These are phyloP conservation scores for Trypanosoma mega DNA, from an alignment of 208 protist species.

Conservation along the genomic window DNA sequence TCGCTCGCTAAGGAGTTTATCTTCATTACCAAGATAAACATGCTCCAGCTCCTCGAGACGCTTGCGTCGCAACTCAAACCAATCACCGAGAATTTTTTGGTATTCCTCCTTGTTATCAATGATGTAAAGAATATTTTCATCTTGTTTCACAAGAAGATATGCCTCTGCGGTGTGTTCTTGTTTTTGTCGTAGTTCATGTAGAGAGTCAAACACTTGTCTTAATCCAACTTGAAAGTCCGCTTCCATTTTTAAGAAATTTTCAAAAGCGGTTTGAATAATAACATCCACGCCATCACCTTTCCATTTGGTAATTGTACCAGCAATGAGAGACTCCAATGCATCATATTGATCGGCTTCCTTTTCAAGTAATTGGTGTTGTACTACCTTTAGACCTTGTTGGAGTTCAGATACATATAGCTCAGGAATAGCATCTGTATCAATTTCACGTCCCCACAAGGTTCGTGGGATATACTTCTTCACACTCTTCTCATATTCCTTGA, in stretches of 20 bases:
- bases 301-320: slow-evolving; percentile 68
- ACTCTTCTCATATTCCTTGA: slow-evolving; percentile 60
- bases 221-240: slow-evolving; percentile 69
- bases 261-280: slow-evolving; percentile 73
- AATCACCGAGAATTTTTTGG: slow-evolving; percentile 72
- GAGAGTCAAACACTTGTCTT: slow-evolving; percentile 65
- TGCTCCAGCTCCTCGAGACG: slow-evolving; percentile 78
- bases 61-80: slow-evolving; percentile 76
- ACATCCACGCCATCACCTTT: slow-evolving; percentile 75
- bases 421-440: slow-evolving; percentile 14
- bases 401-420: slow-evolving; percentile 22
- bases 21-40: slow-evolving; percentile 65
- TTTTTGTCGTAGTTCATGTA: slow-evolving; percentile 73
- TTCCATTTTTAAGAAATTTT: slow-evolving; percentile 73
- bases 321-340: slow-evolving; percentile 61
- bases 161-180: slow-evolving; percentile 40
- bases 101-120: slow-evolving; percentile 83
- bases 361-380: slow-evolving; percentile 67
- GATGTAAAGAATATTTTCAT: slow-evolving; percentile 45
- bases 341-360: slow-evolving; percentile 79
- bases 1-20: slow-evolving; percentile 52
- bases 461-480: slow-evolving; percentile 52
- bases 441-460: slow-evolving; percentile 18
- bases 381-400: slow-evolving; percentile 33
- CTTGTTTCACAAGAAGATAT: slow-evolving; percentile 33